Evolutionary conservation across 192 early-diverging fungal genomes (phyloP), one percentile per base, ranked within the genome.

Genomic region (Backusella psychrophila): DNA sequence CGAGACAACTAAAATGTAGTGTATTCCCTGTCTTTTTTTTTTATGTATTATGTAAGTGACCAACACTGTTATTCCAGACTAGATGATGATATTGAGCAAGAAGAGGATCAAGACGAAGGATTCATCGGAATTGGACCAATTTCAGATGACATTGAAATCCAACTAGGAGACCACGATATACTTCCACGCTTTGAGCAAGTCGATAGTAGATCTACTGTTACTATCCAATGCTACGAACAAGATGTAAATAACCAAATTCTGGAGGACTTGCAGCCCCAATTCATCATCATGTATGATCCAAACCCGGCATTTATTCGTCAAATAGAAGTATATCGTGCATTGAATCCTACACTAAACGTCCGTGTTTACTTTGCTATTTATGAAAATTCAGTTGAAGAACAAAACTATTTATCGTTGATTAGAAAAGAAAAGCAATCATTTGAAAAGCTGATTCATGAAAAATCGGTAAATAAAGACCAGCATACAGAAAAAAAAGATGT

Each of bases 311-410:
- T 98, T 87, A 87, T 99, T 23, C 87, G 97, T 17, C 82, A 94
- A 71, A 83, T 98, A 15, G 98, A 99, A 84, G 86, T 95, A 77
- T 92, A 86, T 53, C 83, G 85, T 35, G 83, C 87, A 0, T 68
- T 77, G 17, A 68, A 92, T 77, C 89, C 90, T 7, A 80, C 79
- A 1, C 68, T 77, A 8, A 79, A 88, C 21, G 75, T 93, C 21
- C 91, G 91, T 69, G 94, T 98, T 6, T 98, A 96, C 72, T 98
- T 98, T 81, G 86, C 98, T 78, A 87, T 97, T 0, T 98, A 99
- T 79, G 94, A 97, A 68, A 94, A 97, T 81, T 96, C 94, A 8
- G 89, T 97, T 1, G 97, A 99, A 81, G 98, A 98, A 82, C 97
- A 98, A 82, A 83, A 88, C 33, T 99, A 96, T 74, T 79, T 99